Conservation (phyloP, 257 asterid genomes). For the Gentiana dahurica region DNA sequence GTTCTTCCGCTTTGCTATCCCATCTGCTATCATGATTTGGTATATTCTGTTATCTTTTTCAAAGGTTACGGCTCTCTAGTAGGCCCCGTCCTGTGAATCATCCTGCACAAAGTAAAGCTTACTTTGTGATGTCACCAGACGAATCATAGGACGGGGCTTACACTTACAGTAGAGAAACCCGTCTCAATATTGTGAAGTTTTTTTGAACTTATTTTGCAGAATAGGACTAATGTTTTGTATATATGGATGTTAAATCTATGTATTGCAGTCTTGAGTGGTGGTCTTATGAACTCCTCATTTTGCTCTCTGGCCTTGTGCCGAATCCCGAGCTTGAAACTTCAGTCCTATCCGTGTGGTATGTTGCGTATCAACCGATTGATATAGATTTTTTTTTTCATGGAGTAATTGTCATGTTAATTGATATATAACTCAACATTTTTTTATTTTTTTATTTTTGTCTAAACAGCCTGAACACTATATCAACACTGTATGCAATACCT, state of each 20-base stretch:
- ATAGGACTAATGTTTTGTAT: not conserved
- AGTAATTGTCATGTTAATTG: too few species aligned
- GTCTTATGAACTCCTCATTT: constrained; percentile 73
- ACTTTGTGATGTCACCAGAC: too few species aligned
- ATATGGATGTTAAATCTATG: not conserved
- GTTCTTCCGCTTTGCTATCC: constrained; percentile 46
- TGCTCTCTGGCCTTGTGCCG: constrained; percentile 70
- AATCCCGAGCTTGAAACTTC: constrained; percentile 93
- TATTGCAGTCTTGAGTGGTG: constrained; percentile 65
- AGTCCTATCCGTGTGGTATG: constrained; percentile 74
- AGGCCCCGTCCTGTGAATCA: too few species aligned
- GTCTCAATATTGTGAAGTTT: constrained; percentile 26
- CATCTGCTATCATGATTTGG: constrained; percentile 70
- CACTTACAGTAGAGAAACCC: too few species aligned
- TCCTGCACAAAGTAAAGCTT: too few species aligned
- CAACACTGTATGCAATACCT: constrained; percentile 60
- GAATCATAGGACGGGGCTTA: too few species aligned
- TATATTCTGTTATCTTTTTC: constrained; percentile 11
- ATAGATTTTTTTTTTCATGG: too few species aligned
- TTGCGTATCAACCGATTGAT: not conserved
- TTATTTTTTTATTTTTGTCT: constrained; percentile 3
- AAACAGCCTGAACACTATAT: constrained; percentile 39
- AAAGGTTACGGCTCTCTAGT: constrained; percentile 12
- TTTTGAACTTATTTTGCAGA: constrained; percentile 21
- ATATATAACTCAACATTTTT: not conserved